phyloP scores from a whole-genome alignment of 495 filamentous ascomycete species.

The Penicillium bialowiezense region DNA sequence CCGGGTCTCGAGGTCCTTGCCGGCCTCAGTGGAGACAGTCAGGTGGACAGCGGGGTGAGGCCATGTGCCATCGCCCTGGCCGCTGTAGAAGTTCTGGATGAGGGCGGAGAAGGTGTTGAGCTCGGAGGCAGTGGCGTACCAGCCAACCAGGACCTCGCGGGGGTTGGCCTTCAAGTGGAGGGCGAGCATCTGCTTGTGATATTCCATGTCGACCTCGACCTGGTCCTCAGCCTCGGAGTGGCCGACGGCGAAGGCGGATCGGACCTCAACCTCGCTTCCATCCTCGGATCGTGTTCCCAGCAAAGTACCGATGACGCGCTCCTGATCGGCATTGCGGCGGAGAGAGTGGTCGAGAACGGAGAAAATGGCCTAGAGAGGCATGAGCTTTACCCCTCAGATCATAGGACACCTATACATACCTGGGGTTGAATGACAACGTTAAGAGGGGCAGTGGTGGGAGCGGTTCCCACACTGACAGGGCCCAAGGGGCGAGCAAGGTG shows the following conservation, averaged over 20 bases:
- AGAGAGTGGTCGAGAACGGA: conserved; percentile 96
- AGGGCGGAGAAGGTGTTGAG: conserved; percentile 97
- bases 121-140: conserved; percentile 95
- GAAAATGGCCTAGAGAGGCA: conserved; percentile 75
- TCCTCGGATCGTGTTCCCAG: conserved; percentile 91
- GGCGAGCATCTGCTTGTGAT: conserved; percentile 97
- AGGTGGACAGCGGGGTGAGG: conserved; percentile 95
- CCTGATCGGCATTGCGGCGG: conserved; percentile 83
- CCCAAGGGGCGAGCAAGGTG: conserved; percentile 92
- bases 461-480: conserved; percentile 70
- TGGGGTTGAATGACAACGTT: conserved; percentile 93
- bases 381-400: conserved; percentile 1
- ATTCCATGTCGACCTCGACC: conserved; percentile 99
- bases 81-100: conserved; percentile 99
- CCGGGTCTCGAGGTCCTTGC: conserved; percentile 76
- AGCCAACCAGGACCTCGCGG: conserved; percentile 89
- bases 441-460: conserved; percentile 81
- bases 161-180: conserved; percentile 92
- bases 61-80: conserved; percentile 92
- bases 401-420: conserved; percentile 51
- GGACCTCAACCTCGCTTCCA: conserved; percentile 91
- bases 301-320: conserved; percentile 93
- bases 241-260: conserved; percentile 93
- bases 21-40: conserved; percentile 84
- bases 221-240: conserved; percentile 98